Conservation (phyloP, 805 yeast species). For the Cyberlindnera americana region DNA sequence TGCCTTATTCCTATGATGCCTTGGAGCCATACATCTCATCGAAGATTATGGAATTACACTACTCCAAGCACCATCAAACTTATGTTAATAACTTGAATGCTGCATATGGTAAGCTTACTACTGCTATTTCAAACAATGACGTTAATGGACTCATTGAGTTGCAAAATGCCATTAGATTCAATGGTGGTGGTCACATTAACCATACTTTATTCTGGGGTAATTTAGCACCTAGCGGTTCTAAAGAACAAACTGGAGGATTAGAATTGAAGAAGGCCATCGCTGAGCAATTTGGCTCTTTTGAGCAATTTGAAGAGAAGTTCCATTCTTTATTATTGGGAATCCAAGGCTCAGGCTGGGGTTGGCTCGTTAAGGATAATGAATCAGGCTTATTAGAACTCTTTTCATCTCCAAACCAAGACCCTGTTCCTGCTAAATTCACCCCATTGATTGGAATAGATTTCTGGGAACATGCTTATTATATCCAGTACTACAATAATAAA, state of each 20-base stretch:
- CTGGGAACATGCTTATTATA: slow-evolving; percentile 53
- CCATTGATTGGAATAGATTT: slow-evolving; percentile 50
- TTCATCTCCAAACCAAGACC: slow-evolving; percentile 46
- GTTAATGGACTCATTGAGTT: slow-evolving; percentile 40
- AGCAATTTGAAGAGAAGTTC: slow-evolving; percentile 38
- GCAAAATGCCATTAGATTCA: slow-evolving; percentile 44
- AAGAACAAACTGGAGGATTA: slow-evolving; percentile 36
- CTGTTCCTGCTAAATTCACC: slow-evolving; percentile 37
- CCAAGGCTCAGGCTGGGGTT: slow-evolving; percentile 55
- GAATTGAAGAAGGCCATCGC: slow-evolving; percentile 37
- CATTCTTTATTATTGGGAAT: slow-evolving; percentile 43
- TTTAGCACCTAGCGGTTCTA: slow-evolving; percentile 35
- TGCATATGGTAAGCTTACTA: slow-evolving; percentile 39
- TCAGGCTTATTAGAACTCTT: slow-evolving; percentile 42
- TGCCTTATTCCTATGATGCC: slow-evolving; percentile 45
- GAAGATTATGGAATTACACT: slow-evolving; percentile 44
- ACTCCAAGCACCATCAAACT: slow-evolving; percentile 49
- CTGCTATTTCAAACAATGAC: slow-evolving; percentile 35
- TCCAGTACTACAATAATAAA: slow-evolving; percentile 49
- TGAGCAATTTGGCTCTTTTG: slow-evolving; percentile 44
- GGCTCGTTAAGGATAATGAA: slow-evolving; percentile 40
- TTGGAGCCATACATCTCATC: slow-evolving; percentile 46
- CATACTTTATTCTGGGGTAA: slow-evolving; percentile 49
- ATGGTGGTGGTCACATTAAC: slow-evolving; percentile 50
- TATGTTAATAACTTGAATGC: slow-evolving; percentile 45